Evolutionary conservation across 2,329 filamentous ascomycete genomes (phyloP), one percentile per base, ranked within the genome.

Genomic region (Penicillium sp.): DNA sequence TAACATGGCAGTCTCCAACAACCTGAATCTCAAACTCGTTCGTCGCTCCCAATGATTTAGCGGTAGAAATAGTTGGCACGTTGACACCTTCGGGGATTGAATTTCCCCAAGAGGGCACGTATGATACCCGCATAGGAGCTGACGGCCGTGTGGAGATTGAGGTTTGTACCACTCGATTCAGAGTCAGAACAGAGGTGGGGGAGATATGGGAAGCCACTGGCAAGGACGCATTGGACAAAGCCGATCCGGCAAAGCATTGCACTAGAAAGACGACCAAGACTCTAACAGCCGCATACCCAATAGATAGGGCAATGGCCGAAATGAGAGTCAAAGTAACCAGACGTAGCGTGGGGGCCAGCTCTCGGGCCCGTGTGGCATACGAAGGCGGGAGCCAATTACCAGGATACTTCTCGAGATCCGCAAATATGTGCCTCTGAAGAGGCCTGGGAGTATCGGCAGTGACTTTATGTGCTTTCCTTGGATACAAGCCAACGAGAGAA

Each of bases 1-100:
- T 69, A 55, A 85, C 78, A 63, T 84, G 81, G 48, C 78, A 78
- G 59, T 84, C 79, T 6, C 80, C 81, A 60, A 83, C 76, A n/a
- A 80, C 75, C 58, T 82, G 77, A n/a, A 84, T 73, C 57, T 82
- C 78, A 65, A 83, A 84, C 12, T 71, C 69, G 40, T 77, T 74
- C 3, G 71, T 70, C 17, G 74, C 69, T 21, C 69, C 72, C 13
- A 58, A 54, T 25, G 61, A 56, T 25, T 65, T 63, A 13, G 61
- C 54, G 29, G 63, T 60, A 35, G 66, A 65, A 25, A 65, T 65
- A 17, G 63, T 62, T 38, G 69, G 64, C 17, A 62, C 63, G 23
- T 68, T 64, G 10, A 71, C 57, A 23, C 69, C 67, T 9, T 69
- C 65, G 29, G 69, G 56, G 8, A 66, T 60, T n/a, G 70, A 63